These are phyloP conservation scores for Auricularia sp. DNA, from an alignment of 768 basidiomycete genomes.

Conservation along the genomic window DNA sequence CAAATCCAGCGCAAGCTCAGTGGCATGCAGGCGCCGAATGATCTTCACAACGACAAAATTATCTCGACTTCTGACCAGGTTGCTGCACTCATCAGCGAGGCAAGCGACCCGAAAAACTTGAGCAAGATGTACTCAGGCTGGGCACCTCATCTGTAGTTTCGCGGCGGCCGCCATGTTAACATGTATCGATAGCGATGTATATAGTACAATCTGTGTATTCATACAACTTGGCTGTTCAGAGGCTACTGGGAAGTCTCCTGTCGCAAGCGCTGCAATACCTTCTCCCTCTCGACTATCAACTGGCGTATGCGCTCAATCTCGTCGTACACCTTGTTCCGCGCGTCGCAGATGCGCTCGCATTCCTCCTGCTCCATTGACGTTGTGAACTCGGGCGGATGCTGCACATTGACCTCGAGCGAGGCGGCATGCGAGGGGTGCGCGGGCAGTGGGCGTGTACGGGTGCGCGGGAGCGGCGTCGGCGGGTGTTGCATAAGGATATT, in stretches of 20 bases:
- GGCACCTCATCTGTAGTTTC: background rate
- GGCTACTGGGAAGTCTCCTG: slow-evolving; percentile 19
- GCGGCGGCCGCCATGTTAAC: background rate
- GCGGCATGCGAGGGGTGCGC: slow-evolving; percentile 55
- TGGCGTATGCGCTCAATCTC: slow-evolving; percentile 69
- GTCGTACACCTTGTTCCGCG: slow-evolving; percentile 54
- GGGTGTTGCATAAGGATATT: slow-evolving; percentile 70
- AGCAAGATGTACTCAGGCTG: slow-evolving; percentile 8
- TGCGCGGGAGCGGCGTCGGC: slow-evolving; percentile 69
- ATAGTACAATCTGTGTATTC: slow-evolving; percentile 1
- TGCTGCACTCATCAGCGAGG: slow-evolving; percentile 32
- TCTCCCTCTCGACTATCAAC: slow-evolving; percentile 69
- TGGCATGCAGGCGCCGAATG: slow-evolving; percentile 15
- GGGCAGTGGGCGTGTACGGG: slow-evolving; percentile 52
- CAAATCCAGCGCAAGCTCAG: slow-evolving; percentile 76
- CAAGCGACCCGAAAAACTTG: slow-evolving; percentile 28
- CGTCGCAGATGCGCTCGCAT: slow-evolving; percentile 66
- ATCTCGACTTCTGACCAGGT: slow-evolving; percentile 32
- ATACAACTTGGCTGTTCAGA: slow-evolving; percentile 4
- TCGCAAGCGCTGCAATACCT: slow-evolving; percentile 63
- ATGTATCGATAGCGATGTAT: background rate
- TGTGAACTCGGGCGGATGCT: slow-evolving; percentile 76
- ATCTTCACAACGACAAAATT: background rate
- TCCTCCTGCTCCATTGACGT: slow-evolving; percentile 82
- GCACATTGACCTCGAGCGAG: slow-evolving; percentile 50